Conservation (phyloP, 169 alveolate species). For the Plasmodium coatneyi region DNA sequence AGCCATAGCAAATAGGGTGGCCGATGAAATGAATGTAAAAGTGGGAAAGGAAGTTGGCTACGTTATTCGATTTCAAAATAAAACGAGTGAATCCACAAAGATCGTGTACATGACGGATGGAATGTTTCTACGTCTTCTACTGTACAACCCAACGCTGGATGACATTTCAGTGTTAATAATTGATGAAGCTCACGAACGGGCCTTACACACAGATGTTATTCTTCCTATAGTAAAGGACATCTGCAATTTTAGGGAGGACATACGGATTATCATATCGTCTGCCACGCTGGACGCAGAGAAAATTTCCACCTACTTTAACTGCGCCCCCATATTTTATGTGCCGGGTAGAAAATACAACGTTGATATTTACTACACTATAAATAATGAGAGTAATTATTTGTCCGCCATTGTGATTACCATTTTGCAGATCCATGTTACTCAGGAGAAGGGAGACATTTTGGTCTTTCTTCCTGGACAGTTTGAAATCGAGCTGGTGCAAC, state of each 20-base stretch:
- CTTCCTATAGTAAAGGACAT: conserved; percentile 98
- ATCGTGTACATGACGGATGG: conserved; percentile 99
- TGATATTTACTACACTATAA: conserved; percentile 97
- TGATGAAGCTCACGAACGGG: conserved; percentile 99
- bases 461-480: conserved; percentile 99
- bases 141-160: conserved; percentile 95
- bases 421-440: conserved; percentile 98
- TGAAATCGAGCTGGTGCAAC: conserved; percentile 96
- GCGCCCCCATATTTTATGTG: conserved; percentile 94
- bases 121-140: conserved; percentile 97
- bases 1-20: conserved; percentile 99
- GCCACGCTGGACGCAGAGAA: conserved; percentile 99
- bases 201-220: conserved; percentile 98
- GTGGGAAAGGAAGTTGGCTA: conserved; percentile 98
- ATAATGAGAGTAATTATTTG: conserved; percentile 99
- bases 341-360: conserved; percentile 99
- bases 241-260: conserved; percentile 88
- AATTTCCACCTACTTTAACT: conserved; percentile 96
- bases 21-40: conserved; percentile 97
- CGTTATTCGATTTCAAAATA: conserved; percentile 97
- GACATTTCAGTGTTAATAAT: conserved; percentile 95
- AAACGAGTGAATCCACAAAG: conserved; percentile 95
- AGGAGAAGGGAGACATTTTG: conserved; percentile 98
- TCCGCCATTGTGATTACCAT: conserved; percentile 98
- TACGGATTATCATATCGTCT: conserved; percentile 92